phyloP scores from a whole-genome alignment of 805 yeast species.

The Barnettozyma pratensis region DNA sequence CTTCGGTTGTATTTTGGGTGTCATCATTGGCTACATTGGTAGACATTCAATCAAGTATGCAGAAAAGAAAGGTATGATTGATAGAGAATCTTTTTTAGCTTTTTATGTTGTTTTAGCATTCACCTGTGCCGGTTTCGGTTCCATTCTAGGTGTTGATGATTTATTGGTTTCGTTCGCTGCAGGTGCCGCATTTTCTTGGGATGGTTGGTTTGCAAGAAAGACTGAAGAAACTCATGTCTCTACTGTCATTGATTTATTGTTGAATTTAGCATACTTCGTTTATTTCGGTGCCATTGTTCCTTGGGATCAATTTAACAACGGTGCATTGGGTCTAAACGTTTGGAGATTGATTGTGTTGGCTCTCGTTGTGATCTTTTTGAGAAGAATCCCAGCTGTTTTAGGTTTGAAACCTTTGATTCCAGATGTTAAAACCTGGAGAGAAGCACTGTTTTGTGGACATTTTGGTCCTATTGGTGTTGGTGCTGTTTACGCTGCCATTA shows the following conservation, averaged over 20 bases:
- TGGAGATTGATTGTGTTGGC: conserved; percentile 82
- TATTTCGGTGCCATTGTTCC: conserved; percentile 90
- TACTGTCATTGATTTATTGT: conserved; percentile 78
- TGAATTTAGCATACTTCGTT: conserved; percentile 82
- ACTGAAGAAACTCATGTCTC: conserved; percentile 86
- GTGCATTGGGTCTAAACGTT: conserved; percentile 55
- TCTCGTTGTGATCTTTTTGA: conserved; percentile 62
- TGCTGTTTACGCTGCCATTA: conserved; percentile 77
- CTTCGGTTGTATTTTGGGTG: conserved; percentile 74
- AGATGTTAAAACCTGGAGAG: conserved; percentile 87
- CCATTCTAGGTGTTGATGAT: conserved; percentile 86
- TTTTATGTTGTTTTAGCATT: conserved; percentile 78
- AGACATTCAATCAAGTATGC: conserved; percentile 72
- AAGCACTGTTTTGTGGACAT: conserved; percentile 90
- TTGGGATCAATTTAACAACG: conserved; percentile 71
- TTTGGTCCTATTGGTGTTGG: conserved; percentile 97
- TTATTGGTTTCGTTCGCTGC: conserved; percentile 86
- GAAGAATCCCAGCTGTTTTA: conserved; percentile 81
- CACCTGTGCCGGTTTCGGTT: conserved; percentile 84
- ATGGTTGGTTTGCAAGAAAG: conserved; percentile 77
- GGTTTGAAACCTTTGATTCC: conserved; percentile 75
- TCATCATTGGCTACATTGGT: conserved; percentile 62
- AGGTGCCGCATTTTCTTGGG: conserved; percentile 93
- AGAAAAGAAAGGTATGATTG: conserved; percentile 63
- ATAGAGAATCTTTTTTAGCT: conserved; percentile 83